Evolutionary conservation across 2,329 filamentous ascomycete genomes (phyloP).

Genomic region (Trichoderma pleuroti): DNA sequence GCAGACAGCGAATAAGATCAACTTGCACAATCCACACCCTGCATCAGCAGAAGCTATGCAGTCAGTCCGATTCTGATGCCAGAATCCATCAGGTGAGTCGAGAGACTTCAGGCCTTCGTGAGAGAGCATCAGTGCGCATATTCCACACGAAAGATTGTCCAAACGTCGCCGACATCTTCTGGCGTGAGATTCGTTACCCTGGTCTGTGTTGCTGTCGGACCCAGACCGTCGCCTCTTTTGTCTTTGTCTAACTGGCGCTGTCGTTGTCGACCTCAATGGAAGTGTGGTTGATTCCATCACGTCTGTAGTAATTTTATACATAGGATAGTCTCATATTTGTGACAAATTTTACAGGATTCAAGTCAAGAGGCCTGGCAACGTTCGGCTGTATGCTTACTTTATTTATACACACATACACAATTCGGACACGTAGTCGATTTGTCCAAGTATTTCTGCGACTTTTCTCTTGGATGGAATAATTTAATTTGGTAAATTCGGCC

Average conservation of each 20-base stretch:
- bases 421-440: no score
- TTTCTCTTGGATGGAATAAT: background rate
- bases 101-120: background rate
- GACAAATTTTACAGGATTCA: background rate
- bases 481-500: background rate
- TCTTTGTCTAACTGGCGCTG: background rate
- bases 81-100: background rate
- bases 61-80: background rate
- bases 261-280: background rate
- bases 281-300: background rate
- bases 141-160: background rate
- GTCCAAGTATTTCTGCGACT: background rate
- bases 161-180: background rate
- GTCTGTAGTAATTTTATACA: background rate
- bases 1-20: background rate
- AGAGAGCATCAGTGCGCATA: background rate
- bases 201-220: background rate
- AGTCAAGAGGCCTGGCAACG: background rate
- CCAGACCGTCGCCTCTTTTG: background rate
- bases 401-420: background rate
- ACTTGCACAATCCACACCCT: background rate
- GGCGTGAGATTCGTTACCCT: no score
- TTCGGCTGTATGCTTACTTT: background rate
- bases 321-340: background rate
- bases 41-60: background rate